phyloP scores from a whole-genome alignment of 176 grass and related monocot species.

The Poa annua region DNA sequence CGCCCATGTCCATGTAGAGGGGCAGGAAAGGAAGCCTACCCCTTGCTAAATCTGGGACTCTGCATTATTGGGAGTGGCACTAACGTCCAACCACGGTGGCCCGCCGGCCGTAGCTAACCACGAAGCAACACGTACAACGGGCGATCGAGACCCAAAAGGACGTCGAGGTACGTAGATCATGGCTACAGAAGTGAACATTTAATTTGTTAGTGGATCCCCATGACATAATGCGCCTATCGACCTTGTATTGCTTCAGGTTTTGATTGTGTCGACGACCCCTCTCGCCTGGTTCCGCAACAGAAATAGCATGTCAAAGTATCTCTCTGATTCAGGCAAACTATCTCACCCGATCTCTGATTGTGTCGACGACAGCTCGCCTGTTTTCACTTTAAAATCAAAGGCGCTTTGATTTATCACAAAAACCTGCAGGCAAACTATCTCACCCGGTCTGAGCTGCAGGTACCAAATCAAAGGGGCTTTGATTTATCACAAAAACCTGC shows the following conservation, averaged over 20 bases:
- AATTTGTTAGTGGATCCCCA: background rate
- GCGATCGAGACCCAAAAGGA: background rate
- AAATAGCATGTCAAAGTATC: background rate
- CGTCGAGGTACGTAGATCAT: background rate
- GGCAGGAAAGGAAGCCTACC: conserved; percentile 1
- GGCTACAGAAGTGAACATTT: conserved; percentile 20
- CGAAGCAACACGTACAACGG: background rate
- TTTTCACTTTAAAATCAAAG: too few relatives aligned
- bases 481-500: too few relatives aligned
- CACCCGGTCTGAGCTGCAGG: too few relatives aligned
- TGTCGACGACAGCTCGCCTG: too few relatives aligned
- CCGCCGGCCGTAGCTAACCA: background rate
- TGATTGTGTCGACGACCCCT: background rate
- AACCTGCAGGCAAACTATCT: too few relatives aligned
- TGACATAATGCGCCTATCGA: background rate
- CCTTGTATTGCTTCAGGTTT: background rate
- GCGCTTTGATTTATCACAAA: too few relatives aligned
- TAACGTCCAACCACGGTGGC: background rate
- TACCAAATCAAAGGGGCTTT: too few relatives aligned
- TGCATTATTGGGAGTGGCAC: background rate
- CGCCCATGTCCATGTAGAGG: background rate
- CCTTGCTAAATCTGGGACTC: background rate
- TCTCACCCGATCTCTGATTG: too few relatives aligned
- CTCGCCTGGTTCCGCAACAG: background rate
- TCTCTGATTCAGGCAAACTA: too few relatives aligned